A percentile compares a stretch with the other conserved stretches of the same genome.
Conservation (phyloP, 345 rosid species). For the Bretschneidera sinensis region DNA sequence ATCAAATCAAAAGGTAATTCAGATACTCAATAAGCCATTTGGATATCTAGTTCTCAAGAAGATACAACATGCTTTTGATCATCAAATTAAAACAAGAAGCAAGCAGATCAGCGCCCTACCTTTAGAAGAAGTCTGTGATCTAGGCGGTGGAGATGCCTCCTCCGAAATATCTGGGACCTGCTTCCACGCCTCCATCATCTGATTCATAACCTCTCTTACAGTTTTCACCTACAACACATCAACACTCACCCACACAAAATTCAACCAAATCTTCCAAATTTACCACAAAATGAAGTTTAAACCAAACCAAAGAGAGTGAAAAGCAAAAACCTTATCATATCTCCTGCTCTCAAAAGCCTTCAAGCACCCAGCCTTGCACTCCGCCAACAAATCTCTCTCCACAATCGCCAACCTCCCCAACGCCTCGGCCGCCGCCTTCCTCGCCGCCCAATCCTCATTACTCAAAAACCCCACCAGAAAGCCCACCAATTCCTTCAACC, state of each 20-base stretch:
- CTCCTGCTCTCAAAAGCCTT: constrained; percentile 66
- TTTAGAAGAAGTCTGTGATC: constrained; percentile 60
- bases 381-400: constrained; percentile 65
- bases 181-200: constrained; percentile 91
- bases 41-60: no score
- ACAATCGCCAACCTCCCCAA: constrained; percentile 62
- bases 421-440: constrained; percentile 88
- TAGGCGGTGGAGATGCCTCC: constrained; percentile 63
- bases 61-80: not conserved
- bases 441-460: constrained; percentile 79
- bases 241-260: not conserved
- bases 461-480: constrained; percentile 61
- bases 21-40: not conserved
- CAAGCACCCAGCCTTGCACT: constrained; percentile 59
- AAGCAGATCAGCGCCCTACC: constrained; percentile 30
- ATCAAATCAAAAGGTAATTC: no score
- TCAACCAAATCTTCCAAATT: constrained; percentile 1
- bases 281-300: constrained; percentile 6
- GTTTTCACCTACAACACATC: constrained; percentile 67
- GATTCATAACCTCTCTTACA: constrained; percentile 82
- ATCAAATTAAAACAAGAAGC: not conserved
- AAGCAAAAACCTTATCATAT: constrained; percentile 65
- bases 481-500: constrained; percentile 43
- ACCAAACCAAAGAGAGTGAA: constrained; percentile 3
- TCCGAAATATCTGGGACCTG: constrained; percentile 84